Percentiles rank a stretch among this genome's conserved stretches.
phyloP scores from a whole-genome alignment of 192 early-diverging fungal genomes.

The Bifiguratus adelaidae region DNA sequence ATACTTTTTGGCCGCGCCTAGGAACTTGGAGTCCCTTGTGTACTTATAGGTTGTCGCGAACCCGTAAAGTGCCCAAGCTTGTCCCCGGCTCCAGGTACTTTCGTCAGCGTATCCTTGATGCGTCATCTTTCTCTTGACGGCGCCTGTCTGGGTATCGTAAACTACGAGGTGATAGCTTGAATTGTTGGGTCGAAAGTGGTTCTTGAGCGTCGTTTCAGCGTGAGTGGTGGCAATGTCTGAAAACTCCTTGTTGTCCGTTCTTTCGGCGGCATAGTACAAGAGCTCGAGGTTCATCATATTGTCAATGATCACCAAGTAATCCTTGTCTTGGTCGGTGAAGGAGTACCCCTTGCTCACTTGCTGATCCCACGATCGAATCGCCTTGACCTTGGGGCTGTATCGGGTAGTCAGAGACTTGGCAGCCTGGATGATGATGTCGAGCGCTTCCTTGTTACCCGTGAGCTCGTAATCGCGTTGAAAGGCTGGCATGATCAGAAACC shows the following conservation, averaged over 20 bases:
- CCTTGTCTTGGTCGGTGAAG: constrained; percentile 1
- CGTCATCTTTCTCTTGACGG: background rate
- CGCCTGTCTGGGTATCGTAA: constrained; percentile 2
- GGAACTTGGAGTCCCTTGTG: constrained; percentile 2
- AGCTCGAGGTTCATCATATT: constrained; percentile 5
- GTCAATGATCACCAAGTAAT: constrained; percentile 2
- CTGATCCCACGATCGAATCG: constrained; percentile 3
- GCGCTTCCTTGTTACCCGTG: background rate
- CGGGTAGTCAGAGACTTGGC: constrained; percentile 4
- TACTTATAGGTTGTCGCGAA: constrained; percentile 1
- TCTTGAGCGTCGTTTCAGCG: constrained; percentile 2
- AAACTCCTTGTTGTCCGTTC: background rate
- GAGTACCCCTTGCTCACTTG: background rate
- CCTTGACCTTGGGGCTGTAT: background rate
- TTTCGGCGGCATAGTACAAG: constrained; percentile 1
- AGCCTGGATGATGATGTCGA: constrained; percentile 2
- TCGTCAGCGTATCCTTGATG: constrained; percentile 3
- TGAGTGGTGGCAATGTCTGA: constrained; percentile 3
- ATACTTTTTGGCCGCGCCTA: background rate
- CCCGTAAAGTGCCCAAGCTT: constrained; percentile 3
- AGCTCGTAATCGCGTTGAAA: constrained; percentile 5
- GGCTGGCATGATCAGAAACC: constrained; percentile 3
- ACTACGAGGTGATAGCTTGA: constrained; percentile 4
- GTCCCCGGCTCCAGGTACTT: constrained; percentile 5
- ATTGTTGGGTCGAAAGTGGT: constrained; percentile 2